A percentile compares a stretch with the other conserved stretches of the same genome.
Conservation (phyloP, 345 rosid genomes). For the Eucalyptus rudis region DNA sequence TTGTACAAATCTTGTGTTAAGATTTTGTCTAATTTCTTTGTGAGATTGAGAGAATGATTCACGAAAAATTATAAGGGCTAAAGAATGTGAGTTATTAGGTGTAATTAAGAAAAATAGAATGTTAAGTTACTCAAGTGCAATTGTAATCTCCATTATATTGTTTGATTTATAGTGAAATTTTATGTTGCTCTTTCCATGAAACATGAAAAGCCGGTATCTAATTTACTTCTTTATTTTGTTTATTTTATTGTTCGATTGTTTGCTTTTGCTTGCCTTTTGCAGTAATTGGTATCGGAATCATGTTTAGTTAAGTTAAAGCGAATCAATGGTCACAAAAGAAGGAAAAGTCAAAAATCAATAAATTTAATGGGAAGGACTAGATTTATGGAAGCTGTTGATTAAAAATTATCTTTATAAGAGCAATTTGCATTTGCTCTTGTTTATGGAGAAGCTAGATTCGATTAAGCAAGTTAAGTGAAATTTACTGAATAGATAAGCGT, state of each 20-base stretch:
- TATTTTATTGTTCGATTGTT: background rate
- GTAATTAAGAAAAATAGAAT: background rate
- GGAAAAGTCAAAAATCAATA: background rate
- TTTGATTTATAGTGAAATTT: background rate
- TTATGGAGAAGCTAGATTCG: background rate
- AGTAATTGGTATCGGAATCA: accelerated
- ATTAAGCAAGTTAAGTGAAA: background rate
- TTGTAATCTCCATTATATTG: background rate
- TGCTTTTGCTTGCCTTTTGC: background rate
- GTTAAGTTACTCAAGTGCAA: background rate
- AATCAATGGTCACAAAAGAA: background rate
- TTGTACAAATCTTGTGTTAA: background rate
- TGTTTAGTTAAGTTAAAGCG: accelerated
- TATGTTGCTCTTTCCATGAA: background rate
- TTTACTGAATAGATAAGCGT: no score
- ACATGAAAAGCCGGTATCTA: background rate
- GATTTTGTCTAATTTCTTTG: background rate
- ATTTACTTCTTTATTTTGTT: background rate
- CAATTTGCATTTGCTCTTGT: background rate
- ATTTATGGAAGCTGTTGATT: background rate
- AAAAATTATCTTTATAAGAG: background rate
- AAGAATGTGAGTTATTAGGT: background rate
- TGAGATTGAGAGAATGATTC: background rate
- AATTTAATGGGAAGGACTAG: background rate
- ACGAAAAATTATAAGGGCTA: background rate